phyloP scores from a whole-genome alignment of 345 rosid genomes.

The Viola odorata region DNA sequence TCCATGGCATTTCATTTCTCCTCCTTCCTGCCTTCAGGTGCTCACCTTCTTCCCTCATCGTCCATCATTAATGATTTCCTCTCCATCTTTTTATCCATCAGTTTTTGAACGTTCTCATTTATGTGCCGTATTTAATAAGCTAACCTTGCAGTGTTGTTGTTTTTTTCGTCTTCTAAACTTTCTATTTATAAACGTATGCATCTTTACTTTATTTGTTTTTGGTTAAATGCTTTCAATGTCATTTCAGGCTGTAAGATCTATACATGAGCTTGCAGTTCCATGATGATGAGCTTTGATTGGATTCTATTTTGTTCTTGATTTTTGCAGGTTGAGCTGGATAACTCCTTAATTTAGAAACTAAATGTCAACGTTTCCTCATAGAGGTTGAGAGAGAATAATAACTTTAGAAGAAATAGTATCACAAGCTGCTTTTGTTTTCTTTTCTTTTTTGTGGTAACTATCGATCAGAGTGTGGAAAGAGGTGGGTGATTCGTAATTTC shows the following conservation, averaged over 20 bases:
- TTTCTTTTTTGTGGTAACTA: conserved; percentile 9
- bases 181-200: neutral
- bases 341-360: conserved; percentile 15
- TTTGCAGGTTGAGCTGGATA: conserved; percentile 25
- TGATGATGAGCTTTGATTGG: neutral
- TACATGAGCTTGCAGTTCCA: neutral
- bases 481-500: conserved; percentile 13
- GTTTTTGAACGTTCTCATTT: no score
- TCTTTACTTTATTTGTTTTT: no score
- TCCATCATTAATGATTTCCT: neutral
- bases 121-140: no score
- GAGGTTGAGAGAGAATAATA: no score
- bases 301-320: neutral
- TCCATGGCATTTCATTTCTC: conserved; percentile 22
- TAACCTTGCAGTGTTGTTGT: no score
- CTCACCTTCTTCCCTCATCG: neutral
- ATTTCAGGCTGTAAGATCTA: conserved; percentile 1
- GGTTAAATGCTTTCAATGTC: neutral
- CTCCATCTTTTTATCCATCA: neutral
- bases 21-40: conserved; percentile 13
- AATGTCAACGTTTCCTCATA: neutral
- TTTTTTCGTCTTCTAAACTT: neutral
- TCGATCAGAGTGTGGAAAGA: conserved; percentile 19
- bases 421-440: no score
- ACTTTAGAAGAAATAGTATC: no score